Base-by-base conservation (phyloP, 768 basidiomycete species). In the Lactifluus echinatus region DNA sequence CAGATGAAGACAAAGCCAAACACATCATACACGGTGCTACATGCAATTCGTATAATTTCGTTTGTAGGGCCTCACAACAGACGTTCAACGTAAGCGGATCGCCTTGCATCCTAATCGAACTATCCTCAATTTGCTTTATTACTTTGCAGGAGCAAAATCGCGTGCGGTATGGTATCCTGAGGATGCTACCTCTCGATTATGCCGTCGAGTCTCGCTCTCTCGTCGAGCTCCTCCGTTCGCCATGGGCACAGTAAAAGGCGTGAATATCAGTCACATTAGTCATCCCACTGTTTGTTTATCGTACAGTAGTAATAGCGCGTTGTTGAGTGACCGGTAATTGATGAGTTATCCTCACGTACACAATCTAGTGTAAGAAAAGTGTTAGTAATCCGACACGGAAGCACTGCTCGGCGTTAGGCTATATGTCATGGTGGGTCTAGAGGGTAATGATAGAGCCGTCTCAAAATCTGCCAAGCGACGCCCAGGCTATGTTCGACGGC, bases 61-160 rank as follows among this genome's bases (percentile, higher is more conserved):
- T 79, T 39, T 90, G 91, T 68, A 82, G 86, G 42, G 95, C 93
- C 3, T 90, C 87, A 70, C 84, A 85, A 65, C 93, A 97, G 61
- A 84, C 82, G 0, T 98, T 78, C 66, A 87, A 90, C 63, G 92
- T 91, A 66, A 67, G 85, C 71, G 3, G 10, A 31, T 23, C 17
- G 15, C 14, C 4, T 42, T n/a, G n/a, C 17, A 1, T 28, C 8
- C 19, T 11, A 11, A 19, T 39, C 39, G 19, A 6, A 45, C 17
- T n/a, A 5, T 44, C 31, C n/a, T 21, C 53, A 10, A 11, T 26
- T 19, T 21, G 60, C 50, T 39, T 48, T 55, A 23, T 48, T 55
- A 23, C 17, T 55, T 47, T 55, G 11, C 59, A 95, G 92, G 91
- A 90, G n/a, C 78, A 78, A 67, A 78, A 79, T 3, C 85, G 93